Conservation (phyloP, 371 early-diverging fungal species). For the Umbelopsis sp. region DNA sequence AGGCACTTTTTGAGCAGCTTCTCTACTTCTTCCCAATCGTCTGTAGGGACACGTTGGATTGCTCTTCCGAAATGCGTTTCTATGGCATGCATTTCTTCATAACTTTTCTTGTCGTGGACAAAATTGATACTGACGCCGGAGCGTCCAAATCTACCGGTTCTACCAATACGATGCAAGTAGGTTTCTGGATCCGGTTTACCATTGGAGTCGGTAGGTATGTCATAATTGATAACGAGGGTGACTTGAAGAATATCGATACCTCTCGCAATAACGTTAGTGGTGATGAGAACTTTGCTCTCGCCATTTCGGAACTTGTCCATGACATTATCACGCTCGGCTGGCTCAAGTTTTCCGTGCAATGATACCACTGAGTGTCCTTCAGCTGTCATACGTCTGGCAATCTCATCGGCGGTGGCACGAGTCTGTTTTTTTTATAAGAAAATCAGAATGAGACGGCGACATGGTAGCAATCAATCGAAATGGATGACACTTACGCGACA, state of each 20-base stretch:
- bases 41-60: conserved; percentile 76
- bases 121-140: conserved; percentile 96
- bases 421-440: conserved; percentile 31
- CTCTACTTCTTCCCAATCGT: conserved; percentile 75
- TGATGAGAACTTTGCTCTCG: conserved; percentile 89
- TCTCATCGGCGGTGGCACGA: conserved; percentile 80
- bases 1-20: conserved; percentile 73
- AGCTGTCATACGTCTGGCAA: conserved; percentile 72
- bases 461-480: background rate
- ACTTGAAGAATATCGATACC: conserved; percentile 91
- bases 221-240: conserved; percentile 38
- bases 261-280: conserved; percentile 95
- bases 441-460: background rate
- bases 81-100: conserved; percentile 75
- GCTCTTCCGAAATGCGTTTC: conserved; percentile 72
- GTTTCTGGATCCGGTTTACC: conserved; percentile 86
- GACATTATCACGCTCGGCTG: conserved; percentile 83
- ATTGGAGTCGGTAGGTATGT: conserved; percentile 46
- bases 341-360: conserved; percentile 86
- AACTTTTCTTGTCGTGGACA: conserved; percentile 72
- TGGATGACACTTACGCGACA: conserved; percentile 60
- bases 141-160: conserved; percentile 98
- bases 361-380: conserved; percentile 83
- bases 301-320: conserved; percentile 93
- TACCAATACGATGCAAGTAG: conserved; percentile 97